Percentiles rank a stretch among this genome's conserved stretches.
These are phyloP conservation scores for Globisporangium iwayamae DNA, from an alignment of 352 stramenopile species.

Conservation along the genomic window DNA sequence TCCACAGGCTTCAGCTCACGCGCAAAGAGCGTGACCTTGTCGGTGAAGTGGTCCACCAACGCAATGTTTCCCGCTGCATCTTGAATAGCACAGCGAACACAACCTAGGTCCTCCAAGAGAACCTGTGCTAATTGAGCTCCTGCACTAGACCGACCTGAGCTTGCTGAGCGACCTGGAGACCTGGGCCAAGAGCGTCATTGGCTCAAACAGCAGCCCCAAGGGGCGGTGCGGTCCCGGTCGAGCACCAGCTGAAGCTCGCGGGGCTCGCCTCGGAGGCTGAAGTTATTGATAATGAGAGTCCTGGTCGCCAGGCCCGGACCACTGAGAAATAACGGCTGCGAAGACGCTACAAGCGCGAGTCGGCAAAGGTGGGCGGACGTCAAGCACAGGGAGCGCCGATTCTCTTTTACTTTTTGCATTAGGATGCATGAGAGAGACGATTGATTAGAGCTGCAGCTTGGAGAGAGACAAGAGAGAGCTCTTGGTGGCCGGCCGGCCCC, in stretches of 20 bases:
- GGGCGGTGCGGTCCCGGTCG: neutral
- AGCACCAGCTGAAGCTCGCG: constrained; percentile 34
- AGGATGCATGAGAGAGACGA: too few relatives aligned
- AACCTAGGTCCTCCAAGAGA: constrained; percentile 23
- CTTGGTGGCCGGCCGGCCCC: too few relatives aligned
- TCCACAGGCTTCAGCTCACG: constrained; percentile 60
- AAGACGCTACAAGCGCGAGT: constrained; percentile 49
- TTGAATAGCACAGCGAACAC: constrained; percentile 45
- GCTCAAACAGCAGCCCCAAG: constrained; percentile 1
- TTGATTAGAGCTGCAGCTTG: too few relatives aligned
- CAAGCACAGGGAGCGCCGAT: constrained; percentile 7
- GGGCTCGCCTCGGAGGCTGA: constrained; percentile 8
- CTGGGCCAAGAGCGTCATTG: constrained; percentile 32
- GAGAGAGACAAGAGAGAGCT: too few relatives aligned
- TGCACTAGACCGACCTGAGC: constrained; percentile 27
- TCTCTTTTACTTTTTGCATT: too few relatives aligned
- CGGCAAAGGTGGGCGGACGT: constrained; percentile 44
- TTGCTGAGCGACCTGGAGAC: constrained; percentile 34
- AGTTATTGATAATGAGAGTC: neutral
- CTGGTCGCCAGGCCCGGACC: neutral
- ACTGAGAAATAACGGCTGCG: constrained; percentile 31
- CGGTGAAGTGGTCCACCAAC: constrained; percentile 53
- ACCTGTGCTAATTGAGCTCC: constrained; percentile 29
- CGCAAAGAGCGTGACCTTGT: constrained; percentile 59
- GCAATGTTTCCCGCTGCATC: constrained; percentile 49